A percentile compares a stretch with the other conserved stretches of the same genome.
phyloP scores from a whole-genome alignment of 2,329 filamentous ascomycete genomes.

The Xylaria sp. region DNA sequence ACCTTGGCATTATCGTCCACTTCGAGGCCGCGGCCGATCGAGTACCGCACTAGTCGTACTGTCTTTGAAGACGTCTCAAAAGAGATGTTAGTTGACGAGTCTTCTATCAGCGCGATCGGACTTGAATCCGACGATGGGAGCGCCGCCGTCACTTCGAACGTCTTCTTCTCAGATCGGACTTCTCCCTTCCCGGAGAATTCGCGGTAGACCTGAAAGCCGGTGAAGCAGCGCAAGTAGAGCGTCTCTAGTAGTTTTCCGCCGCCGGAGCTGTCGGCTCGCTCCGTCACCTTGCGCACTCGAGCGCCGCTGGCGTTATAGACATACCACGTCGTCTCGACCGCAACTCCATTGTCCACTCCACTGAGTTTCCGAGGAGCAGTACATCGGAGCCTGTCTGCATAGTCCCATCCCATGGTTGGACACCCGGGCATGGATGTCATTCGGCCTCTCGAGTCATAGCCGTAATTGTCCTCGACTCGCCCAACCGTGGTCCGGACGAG shows the following conservation, averaged over 20 bases:
- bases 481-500: not conserved
- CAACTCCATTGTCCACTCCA: not conserved
- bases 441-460: not conserved
- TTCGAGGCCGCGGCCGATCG: not conserved
- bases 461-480: not conserved
- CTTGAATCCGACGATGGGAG: not conserved
- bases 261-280: not conserved
- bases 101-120: not conserved
- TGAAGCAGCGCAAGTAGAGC: not conserved
- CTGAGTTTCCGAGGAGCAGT: not conserved
- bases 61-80: not conserved
- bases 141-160: not conserved
- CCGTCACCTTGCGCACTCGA: slow-evolving; percentile 2
- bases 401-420: not conserved
- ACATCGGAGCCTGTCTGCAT: not conserved
- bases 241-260: not conserved
- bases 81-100: not conserved
- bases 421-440: not conserved
- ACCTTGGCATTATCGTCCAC: not conserved
- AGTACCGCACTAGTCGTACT: not conserved
- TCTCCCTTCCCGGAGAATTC: not conserved
- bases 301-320: not conserved
- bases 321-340: not conserved
- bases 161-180: not conserved
- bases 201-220: not conserved